Base-by-base conservation (phyloP, 139 green algal species). In the Tetradesmus obliquus region DNA sequence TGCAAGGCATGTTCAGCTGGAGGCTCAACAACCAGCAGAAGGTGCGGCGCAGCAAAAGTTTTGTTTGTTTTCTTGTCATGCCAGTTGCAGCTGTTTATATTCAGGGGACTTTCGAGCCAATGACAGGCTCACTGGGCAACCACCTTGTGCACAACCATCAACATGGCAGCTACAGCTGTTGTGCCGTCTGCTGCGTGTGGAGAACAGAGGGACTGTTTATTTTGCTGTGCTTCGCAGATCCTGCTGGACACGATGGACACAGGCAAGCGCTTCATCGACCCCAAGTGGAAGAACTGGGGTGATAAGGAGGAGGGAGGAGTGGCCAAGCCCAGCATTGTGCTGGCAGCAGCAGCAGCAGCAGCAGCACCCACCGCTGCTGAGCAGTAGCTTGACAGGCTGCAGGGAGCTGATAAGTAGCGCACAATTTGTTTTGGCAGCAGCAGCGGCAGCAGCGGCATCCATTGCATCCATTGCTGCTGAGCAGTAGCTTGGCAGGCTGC, bases 1-100 rank as follows among this genome's bases (percentile, higher is more conserved):
- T 96, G 51, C 88, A 91, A 13, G 92, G 83, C 8, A 83, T 96
- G 71, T 97, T 96, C 72, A 60, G 32, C 60, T 97, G 95, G 95
- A 69, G 90, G 17, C 83, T 92, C 22, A 82, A 32, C 57, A 88
- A 91, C 55, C 74, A 83, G 22, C 82, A 92, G 19, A 94, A 94
- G 88, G 88, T 74, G 74, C 20, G 8, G 32, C 22, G 72, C 45
- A 17, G 7, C n/a, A 54, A 45, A 20, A 82, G 10, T 20, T 5
- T 79, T 79, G 60, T 45, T 45, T 45, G 32, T 45, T 45, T 45
- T 45, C 32, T 45, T 72, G 60, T 13, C 60, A 72, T 13, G 60
- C 10, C 60, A 72, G 10, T 10, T 72, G 10, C 10, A 72, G 60
- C 60, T 19, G 60, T 10, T 72, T 13, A 1, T 72, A 72, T 72